Evolutionary conservation across 2,329 filamentous ascomycete genomes (phyloP), one percentile per base, ranked within the genome.

Genomic region (Ilyonectria mors-panacis): DNA sequence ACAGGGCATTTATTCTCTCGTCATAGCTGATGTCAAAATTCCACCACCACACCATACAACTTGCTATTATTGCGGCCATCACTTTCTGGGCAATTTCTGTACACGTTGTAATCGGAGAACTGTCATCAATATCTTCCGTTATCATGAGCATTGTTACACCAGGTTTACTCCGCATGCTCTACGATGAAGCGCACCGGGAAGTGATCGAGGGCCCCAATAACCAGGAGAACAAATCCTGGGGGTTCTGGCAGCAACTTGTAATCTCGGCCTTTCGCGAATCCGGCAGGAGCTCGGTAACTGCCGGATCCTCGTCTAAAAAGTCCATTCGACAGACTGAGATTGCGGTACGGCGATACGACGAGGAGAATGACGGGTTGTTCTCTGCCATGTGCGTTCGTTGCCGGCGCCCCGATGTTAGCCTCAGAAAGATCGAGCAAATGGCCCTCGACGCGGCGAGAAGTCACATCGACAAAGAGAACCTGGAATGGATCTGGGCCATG

Each of bases 401-500:
- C n/a, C 23, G 42, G 8, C 47, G n/a, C 23, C 35, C 8, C 6
- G 17, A 23, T 3, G 4, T 6, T 17, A 28, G 17, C 23, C 2
- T 30, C 3, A 4, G 15, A 12, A 56, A 60, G 17, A 33, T 60
- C 8, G 56, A 65, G 37, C 17, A 56, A 9, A 48, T 47, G 55
- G 55, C 59, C 4, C 48, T 67, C 4, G 65, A 63, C 26, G 65
- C 59, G 12, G 65, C 65, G 5, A 55, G 28, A 48, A 28, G 55
- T 13, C 51, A 30, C n/a, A 59, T 67, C n/a, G 17, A 56, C 2
- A 48, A 28, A 21, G 48, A 63, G 12, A 37, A 35, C 17, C 23
- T 63, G 45, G 17, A 23, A 45, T 60, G 35, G 44, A 53, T 67
- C n/a, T 63, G 50, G 51, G 59, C 55, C 35, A 67, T 63, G 55